These are phyloP conservation scores for Magnaporthiopsis poae DNA, from an alignment of 2,329 filamentous ascomycete genomes.

Conservation along the genomic window DNA sequence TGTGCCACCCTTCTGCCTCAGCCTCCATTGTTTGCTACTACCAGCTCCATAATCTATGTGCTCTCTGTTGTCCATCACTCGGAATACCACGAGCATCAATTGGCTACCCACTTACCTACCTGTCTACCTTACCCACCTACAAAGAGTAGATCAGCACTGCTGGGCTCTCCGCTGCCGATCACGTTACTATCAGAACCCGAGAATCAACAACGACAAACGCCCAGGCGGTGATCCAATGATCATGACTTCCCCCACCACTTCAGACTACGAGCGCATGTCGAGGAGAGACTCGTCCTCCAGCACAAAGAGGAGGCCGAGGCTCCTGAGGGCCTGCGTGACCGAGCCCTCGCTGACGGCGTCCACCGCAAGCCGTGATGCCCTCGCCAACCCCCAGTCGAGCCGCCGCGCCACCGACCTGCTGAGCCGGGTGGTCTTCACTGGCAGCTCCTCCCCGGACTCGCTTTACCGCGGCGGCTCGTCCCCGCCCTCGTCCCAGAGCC, in stretches of 20 bases:
- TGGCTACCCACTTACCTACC: background rate
- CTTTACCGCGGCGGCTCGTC: slow-evolving; percentile 20
- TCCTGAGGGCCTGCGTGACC: slow-evolving; percentile 45
- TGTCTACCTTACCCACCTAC: background rate
- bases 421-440: slow-evolving; percentile 42
- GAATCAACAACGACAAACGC: background rate
- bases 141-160: background rate
- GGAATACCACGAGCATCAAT: background rate
- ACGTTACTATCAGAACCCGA: background rate
- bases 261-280: slow-evolving; percentile 14
- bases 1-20: background rate
- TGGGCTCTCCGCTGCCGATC: background rate
- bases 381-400: slow-evolving; percentile 37
- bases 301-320: slow-evolving; percentile 37
- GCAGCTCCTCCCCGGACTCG: slow-evolving; percentile 28
- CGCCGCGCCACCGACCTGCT: slow-evolving; percentile 46
- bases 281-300: slow-evolving; percentile 30
- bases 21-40: too few species aligned
- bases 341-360: slow-evolving; percentile 49
- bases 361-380: slow-evolving; percentile 40
- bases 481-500: slow-evolving; percentile 27
- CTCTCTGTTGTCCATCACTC: background rate
- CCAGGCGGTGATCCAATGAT: background rate
- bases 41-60: background rate
- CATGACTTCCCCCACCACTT: background rate